phyloP scores from a whole-genome alignment of 2,329 filamentous ascomycete species.

The Xylariales sp. region DNA sequence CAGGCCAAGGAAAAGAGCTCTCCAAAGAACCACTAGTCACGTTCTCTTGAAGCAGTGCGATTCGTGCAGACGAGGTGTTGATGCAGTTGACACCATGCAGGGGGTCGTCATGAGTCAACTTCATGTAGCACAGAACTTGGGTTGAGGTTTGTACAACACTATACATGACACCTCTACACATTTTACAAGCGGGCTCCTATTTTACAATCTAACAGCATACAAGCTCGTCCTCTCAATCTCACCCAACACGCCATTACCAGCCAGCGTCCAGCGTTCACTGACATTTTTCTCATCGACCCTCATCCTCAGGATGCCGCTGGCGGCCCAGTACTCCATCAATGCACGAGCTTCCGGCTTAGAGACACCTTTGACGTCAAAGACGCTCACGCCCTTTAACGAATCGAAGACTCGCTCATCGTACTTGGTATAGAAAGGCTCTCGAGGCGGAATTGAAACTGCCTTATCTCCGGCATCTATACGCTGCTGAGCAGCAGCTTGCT shows the following conservation, averaged over 20 bases:
- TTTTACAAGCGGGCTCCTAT: too few relatives aligned
- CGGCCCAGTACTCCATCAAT: conserved; percentile 90
- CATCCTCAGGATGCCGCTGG: conserved; percentile 71
- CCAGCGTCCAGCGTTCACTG: conserved; percentile 77
- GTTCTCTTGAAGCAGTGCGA: too few relatives aligned
- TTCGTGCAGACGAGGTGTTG: too few relatives aligned
- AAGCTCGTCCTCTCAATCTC: conserved; percentile 68
- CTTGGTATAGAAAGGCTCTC: conserved; percentile 49
- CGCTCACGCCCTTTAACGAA: conserved; percentile 43
- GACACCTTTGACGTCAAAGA: conserved; percentile 61
- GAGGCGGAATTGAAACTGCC: conserved; percentile 31
- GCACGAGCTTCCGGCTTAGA: conserved; percentile 69
- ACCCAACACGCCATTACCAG: conserved; percentile 75
- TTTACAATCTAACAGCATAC: conserved; percentile 16
- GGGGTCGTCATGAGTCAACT: too few relatives aligned
- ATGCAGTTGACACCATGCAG: too few relatives aligned
- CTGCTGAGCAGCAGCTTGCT: conserved; percentile 45
- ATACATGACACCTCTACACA: background rate
- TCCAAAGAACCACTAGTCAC: too few relatives aligned
- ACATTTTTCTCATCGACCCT: conserved; percentile 67
- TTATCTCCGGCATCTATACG: conserved; percentile 20
- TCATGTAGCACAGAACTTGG: too few relatives aligned
- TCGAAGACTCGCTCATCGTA: conserved; percentile 56
- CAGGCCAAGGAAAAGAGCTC: too few relatives aligned
- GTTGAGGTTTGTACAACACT: background rate